Base-by-base conservation (phyloP, 441 rosid genomes). In the Bruguiera hainesii region DNA sequence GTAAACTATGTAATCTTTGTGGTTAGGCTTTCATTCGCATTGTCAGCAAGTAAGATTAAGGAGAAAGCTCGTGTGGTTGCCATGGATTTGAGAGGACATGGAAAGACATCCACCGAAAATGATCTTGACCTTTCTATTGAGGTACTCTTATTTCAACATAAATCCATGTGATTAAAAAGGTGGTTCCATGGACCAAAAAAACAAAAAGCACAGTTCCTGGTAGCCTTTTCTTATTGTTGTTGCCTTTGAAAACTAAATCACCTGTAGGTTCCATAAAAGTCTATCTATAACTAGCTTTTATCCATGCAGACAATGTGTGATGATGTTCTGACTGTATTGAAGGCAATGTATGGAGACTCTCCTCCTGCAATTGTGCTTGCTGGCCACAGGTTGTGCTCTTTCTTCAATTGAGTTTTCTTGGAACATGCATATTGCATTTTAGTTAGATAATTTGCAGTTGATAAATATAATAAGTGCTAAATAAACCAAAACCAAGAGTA, bases 41-140 rank as follows among this genome's bases (percentile, higher is more conserved):
- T 89, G 26, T 81, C 93, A 63, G 87, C 98, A 9, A 76, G 83
- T 79, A 80, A 71, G 81, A 85, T 90, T 64, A 92, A 95, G 88
- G 93, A 90, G 88, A 89, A 86, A 73, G 97, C 88, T 29, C 84
- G 88, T 20, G 80, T 95, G 39, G 96, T 90, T 80, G 90, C 96
- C 5, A 78, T 92, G 86, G 99, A 95, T 84, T 63, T 92, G 82
- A 87, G 99, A 80, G 98, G 99, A 64, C 99, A 95, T 30, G 99
- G 97, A 53, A 90, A 87, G 71, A 89, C 98, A 37, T 80, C 79
- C 73, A 70, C 96, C 16, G 97, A 87, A 70, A 83, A 90, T 75
- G 99, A 95, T 65, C 73, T 89, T 65, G 93, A 85, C 42, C 86
- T 95, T 67, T 95, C 97, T 11, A 81, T 95, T 28, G 90, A 88